Evolutionary conservation across 441 rosid species (phyloP).

Genomic region (Mallotus repandus): DNA sequence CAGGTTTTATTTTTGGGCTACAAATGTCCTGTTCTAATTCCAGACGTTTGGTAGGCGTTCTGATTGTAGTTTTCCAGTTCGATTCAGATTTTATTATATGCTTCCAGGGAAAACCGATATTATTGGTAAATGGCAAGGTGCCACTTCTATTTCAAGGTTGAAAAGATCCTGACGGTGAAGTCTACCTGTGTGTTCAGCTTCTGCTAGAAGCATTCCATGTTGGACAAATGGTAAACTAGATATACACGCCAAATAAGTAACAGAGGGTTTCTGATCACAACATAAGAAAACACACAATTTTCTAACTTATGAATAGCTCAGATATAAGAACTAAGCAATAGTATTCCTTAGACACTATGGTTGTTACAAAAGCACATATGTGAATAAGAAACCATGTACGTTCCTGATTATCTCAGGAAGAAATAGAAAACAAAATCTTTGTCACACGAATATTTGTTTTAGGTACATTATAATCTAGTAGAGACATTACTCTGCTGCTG

Average conservation of each 20-base stretch:
- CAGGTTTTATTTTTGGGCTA: too few species aligned
- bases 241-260: background rate
- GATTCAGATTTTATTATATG: slow-evolving; percentile 1
- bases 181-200: background rate
- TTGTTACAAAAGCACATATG: slow-evolving; percentile 18
- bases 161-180: background rate
- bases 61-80: background rate
- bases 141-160: background rate
- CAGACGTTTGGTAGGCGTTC: background rate
- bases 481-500: slow-evolving; percentile 53
- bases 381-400: slow-evolving; percentile 4
- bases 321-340: background rate
- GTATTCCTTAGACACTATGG: slow-evolving; percentile 8
- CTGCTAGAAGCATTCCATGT: background rate
- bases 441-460: background rate
- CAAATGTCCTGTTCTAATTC: background rate
- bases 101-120: background rate
- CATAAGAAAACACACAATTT: background rate
- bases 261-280: background rate
- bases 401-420: slow-evolving; percentile 20
- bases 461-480: slow-evolving; percentile 9
- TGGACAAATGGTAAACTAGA: background rate
- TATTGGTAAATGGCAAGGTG: background rate
- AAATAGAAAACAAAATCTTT: slow-evolving; percentile 9
- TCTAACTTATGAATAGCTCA: slow-evolving; percentile 4